Evolutionary conservation across 768 basidiomycete genomes (phyloP).

Genomic region (Pleurotus tuber-regium): DNA sequence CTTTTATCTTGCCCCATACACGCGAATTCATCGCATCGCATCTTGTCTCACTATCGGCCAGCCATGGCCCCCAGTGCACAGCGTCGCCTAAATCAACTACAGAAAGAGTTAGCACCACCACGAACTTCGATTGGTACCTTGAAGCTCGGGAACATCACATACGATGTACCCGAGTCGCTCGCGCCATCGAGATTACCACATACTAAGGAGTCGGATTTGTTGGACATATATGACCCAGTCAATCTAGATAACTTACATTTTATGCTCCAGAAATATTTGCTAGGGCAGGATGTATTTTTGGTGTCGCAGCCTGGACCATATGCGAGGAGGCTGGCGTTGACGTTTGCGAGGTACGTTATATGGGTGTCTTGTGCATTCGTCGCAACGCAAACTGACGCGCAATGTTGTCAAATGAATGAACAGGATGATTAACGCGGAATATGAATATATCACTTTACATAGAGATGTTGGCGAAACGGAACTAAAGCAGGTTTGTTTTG

Average conservation of each 20-base stretch:
- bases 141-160: conserved; percentile 54
- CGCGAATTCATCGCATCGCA: too few species aligned
- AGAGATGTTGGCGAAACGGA: conserved; percentile 73
- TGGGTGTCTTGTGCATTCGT: background rate
- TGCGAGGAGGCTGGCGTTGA: conserved; percentile 58
- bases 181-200: conserved; percentile 49
- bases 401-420: conserved; percentile 22
- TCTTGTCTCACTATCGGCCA: background rate
- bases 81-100: conserved; percentile 48
- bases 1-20: too few species aligned
- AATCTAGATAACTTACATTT: conserved; percentile 62
- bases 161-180: conserved; percentile 48
- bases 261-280: conserved; percentile 64
- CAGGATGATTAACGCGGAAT: conserved; percentile 64
- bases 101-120: conserved; percentile 40
- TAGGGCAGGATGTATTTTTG: conserved; percentile 67
- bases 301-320: conserved; percentile 68
- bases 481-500: conserved; percentile 50
- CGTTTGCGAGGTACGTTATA: conserved; percentile 52
- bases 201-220: conserved; percentile 34
- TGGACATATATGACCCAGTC: conserved; percentile 51
- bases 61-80: conserved; percentile 34
- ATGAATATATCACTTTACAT: conserved; percentile 66
- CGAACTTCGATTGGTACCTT: conserved; percentile 48
- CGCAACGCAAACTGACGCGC: background rate